These are phyloP conservation scores for Xylariomycetidae sp. DNA, from an alignment of 2,329 filamentous ascomycete genomes.

Conservation along the genomic window DNA sequence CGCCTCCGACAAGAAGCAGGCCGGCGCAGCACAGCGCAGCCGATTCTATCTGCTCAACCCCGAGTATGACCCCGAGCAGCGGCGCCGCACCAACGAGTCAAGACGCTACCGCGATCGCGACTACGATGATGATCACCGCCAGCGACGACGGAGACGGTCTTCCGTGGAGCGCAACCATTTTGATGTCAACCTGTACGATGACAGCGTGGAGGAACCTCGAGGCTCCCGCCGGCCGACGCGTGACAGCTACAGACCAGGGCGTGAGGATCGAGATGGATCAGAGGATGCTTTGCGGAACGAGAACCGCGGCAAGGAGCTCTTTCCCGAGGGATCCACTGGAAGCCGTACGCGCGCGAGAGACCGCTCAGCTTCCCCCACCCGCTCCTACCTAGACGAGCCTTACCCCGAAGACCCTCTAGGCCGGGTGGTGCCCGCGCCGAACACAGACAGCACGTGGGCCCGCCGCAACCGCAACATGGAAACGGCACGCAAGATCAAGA, in stretches of 20 bases:
- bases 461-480: conserved; percentile 34
- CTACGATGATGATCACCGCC: conserved; percentile 22
- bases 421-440: conserved; percentile 13
- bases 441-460: too few species aligned
- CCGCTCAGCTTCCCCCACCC: conserved; percentile 47
- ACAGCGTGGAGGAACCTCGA: conserved; percentile 43
- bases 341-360: conserved; percentile 29
- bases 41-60: conserved; percentile 90
- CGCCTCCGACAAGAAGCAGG: conserved; percentile 70
- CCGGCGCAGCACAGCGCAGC: conserved; percentile 72
- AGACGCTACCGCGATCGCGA: conserved; percentile 58
- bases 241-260: conserved; percentile 31
- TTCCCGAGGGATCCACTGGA: conserved; percentile 37
- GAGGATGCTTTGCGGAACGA: conserved; percentile 24
- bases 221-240: conserved; percentile 24
- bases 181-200: conserved; percentile 77
- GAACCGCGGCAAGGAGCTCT: conserved; percentile 58
- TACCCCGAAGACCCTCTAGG: conserved; percentile 22
- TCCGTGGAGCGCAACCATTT: conserved; percentile 54
- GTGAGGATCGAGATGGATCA: conserved; percentile 9
- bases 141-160: conserved; percentile 27
- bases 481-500: conserved; percentile 40
- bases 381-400: conserved; percentile 31
- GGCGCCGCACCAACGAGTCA: conserved; percentile 50
- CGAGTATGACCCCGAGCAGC: conserved; percentile 76